These are phyloP conservation scores for Thalassiosira gravida DNA, from an alignment of 352 stramenopile genomes.

Conservation along the genomic window DNA sequence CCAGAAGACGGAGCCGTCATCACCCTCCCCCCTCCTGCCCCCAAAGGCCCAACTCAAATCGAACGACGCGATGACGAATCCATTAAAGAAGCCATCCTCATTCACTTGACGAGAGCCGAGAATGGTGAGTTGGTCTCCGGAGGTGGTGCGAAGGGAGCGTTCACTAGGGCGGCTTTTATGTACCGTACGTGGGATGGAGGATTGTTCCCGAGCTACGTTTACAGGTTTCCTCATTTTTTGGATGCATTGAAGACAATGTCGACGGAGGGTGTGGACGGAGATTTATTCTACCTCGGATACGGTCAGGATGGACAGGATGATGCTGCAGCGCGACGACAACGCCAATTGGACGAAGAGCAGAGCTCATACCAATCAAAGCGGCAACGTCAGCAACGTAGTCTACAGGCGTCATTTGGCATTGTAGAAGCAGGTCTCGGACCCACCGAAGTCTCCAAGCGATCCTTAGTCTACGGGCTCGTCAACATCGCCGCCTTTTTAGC, in stretches of 20 bases:
- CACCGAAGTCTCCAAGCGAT: constrained; percentile 17
- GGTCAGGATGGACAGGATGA: constrained; percentile 7
- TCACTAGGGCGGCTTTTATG: constrained; percentile 43
- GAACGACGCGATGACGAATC: constrained; percentile 22
- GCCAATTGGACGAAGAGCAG: neutral
- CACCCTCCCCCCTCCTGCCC: constrained; percentile 30
- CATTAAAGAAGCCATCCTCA: constrained; percentile 25
- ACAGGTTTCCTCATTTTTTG: constrained; percentile 53
- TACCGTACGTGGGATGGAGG: constrained; percentile 42
- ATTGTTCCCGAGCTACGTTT: constrained; percentile 51
- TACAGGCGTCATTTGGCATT: neutral
- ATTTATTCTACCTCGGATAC: constrained; percentile 57
- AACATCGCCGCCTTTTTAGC: constrained; percentile 47
- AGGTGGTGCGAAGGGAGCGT: constrained; percentile 26
- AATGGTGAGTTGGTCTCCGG: constrained; percentile 29
- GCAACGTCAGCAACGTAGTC: neutral
- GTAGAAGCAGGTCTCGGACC: constrained; percentile 5
- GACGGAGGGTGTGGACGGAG: constrained; percentile 37
- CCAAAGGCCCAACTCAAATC: constrained; percentile 45
- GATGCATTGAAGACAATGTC: constrained; percentile 46
- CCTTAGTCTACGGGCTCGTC: constrained; percentile 28
- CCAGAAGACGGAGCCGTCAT: constrained; percentile 35
- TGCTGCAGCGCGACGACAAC: neutral
- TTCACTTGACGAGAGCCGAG: constrained; percentile 41
- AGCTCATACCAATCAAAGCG: too few species aligned